phyloP scores from a whole-genome alignment of 495 filamentous ascomycete genomes.

The Penicillium riverlandense region DNA sequence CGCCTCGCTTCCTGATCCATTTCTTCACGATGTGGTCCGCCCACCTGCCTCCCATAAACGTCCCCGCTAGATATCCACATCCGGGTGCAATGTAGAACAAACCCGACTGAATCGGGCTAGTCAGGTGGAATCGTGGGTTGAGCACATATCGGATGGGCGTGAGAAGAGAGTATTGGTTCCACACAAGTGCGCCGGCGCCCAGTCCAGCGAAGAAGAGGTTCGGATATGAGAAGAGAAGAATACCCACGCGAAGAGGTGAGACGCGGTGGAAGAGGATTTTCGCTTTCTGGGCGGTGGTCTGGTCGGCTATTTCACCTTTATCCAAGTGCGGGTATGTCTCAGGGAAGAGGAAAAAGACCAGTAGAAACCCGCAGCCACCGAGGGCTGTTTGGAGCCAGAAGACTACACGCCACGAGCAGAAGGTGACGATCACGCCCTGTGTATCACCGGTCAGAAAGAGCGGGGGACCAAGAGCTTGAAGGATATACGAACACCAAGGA shows the following conservation, averaged over 20 bases:
- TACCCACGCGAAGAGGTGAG: slow-evolving; percentile 54
- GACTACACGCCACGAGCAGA: slow-evolving; percentile 58
- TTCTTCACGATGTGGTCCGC: slow-evolving; percentile 59
- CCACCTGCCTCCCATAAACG: slow-evolving; percentile 64
- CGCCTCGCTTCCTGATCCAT: slow-evolving; percentile 50
- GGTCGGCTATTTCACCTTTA: slow-evolving; percentile 46
- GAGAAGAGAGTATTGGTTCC: slow-evolving; percentile 67
- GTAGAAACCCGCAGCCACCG: slow-evolving; percentile 46
- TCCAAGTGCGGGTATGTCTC: slow-evolving; percentile 60
- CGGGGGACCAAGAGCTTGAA: not conserved
- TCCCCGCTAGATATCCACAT: slow-evolving; percentile 61
- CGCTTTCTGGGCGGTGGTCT: slow-evolving; percentile 37
- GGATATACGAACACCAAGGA: slow-evolving; percentile 38
- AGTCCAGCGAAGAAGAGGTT: slow-evolving; percentile 58
- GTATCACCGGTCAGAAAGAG: not conserved
- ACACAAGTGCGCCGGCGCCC: slow-evolving; percentile 55
- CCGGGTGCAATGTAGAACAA: slow-evolving; percentile 72
- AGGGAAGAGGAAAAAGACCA: slow-evolving; percentile 58
- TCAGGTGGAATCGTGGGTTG: slow-evolving; percentile 64
- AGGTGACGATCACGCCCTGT: slow-evolving; percentile 62
- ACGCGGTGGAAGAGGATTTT: slow-evolving; percentile 49
- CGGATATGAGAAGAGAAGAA: slow-evolving; percentile 52
- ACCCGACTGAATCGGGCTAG: slow-evolving; percentile 56
- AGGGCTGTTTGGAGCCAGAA: slow-evolving; percentile 69
- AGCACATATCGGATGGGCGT: slow-evolving; percentile 71